These are phyloP conservation scores for Collybia sp. DNA, from an alignment of 768 basidiomycete genomes.

Conservation along the genomic window DNA sequence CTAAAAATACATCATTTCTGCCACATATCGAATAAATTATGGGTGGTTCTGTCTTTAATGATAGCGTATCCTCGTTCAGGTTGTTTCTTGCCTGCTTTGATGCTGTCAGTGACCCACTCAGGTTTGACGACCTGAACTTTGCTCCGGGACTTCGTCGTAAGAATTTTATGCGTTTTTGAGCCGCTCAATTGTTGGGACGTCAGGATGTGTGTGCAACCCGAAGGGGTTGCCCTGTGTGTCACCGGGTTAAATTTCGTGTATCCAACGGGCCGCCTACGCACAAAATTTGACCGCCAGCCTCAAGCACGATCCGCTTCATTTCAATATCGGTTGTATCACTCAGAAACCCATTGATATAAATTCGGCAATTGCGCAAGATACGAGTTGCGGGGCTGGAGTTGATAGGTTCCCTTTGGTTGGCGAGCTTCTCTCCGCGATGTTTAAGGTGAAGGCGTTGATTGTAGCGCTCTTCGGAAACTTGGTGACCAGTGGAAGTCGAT, in stretches of 20 bases:
- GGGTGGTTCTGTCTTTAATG: conserved; percentile 31
- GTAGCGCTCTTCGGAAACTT: conserved; percentile 46
- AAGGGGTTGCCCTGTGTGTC: conserved; percentile 42
- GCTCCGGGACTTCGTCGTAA: conserved; percentile 45
- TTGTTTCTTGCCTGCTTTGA: conserved; percentile 52
- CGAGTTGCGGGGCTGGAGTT: conserved; percentile 15
- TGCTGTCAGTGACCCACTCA: conserved; percentile 72
- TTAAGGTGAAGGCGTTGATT: conserved; percentile 32
- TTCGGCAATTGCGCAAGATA: conserved; percentile 40
- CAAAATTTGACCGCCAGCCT: conserved; percentile 65
- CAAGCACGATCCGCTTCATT: conserved; percentile 63
- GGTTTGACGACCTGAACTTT: conserved; percentile 64
- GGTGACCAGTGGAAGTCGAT: conserved; percentile 66
- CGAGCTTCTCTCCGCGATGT: conserved; percentile 43
- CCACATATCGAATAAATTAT: conserved; percentile 34
- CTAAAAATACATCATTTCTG: conserved; percentile 6
- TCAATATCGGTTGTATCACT: conserved; percentile 74
- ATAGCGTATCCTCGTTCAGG: conserved; percentile 58
- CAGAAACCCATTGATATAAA: conserved; percentile 73
- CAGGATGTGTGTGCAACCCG: conserved; percentile 74
- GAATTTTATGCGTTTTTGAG: conserved; percentile 62
- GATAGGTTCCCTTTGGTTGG: conserved; percentile 16
- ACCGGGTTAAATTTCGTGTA: not conserved
- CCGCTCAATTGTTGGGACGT: conserved; percentile 69
- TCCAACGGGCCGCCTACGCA: conserved; percentile 27